Evolutionary conservation across 1,139 yeast species (phyloP), one percentile per base, ranked within the genome.

Genomic region (Chernovozyma sophiae-reginae): DNA sequence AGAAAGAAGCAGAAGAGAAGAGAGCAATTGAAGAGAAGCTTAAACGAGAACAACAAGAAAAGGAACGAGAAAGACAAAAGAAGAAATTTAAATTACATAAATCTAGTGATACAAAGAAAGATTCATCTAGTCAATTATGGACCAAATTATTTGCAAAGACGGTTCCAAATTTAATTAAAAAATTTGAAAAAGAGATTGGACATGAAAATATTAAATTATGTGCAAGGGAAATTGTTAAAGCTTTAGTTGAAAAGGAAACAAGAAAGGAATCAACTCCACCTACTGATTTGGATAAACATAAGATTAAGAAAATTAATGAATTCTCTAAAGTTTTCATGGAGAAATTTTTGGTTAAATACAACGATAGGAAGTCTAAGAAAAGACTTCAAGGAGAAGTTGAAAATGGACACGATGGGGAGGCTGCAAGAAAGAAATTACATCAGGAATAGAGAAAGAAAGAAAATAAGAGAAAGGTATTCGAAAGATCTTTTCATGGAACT

Each of bases 121-220:
- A 23, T 5, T 17, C 30, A 17, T 15, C 25, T 12, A 24, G 17
- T 22, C 12, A 64, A 42, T 65, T 65, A 47, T 85, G 90, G 89
- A 70, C 72, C 16, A 68, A 62, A 34, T 58, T 73, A 24, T 78
- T 92, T 56, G 97, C 97, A 2, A 62, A 72, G 19, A 71, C 77
- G 49, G 84, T 92, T 15, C 97, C 97, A 3, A 89, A 89, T 51
- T 60, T 84, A 49, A 69, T 90, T 36, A 80, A 81, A 46, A 77
- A 77, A 47, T 79, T 82, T 55, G 83, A 79, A 45, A 56, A 65
- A 2, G 79, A 77, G 39, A 68, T 90, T 18, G 92, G 89, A 2
- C 79, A 79, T 43, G 95, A 85, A 4, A 72, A 79, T 39, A 56
- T 87, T 37, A 92, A 89, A 59, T 74, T 74, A 25, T 84, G 92